Base-by-base conservation (phyloP, 176 grass and related monocot genomes). In the Phyllostachys edulis region DNA sequence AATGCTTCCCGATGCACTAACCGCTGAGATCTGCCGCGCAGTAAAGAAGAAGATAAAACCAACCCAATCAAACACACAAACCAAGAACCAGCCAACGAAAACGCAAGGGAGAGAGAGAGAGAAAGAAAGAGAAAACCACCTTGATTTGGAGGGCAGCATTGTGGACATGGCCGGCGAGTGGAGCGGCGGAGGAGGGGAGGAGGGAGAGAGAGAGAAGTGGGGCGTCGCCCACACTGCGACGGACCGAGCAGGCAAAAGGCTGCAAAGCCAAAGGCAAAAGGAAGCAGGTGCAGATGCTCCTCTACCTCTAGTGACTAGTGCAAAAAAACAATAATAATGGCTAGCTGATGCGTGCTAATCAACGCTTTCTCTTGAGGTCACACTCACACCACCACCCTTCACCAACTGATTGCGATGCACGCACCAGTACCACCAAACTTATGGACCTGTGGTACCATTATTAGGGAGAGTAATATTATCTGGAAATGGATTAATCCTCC, bases 81-180 rank as follows among this genome's bases (percentile, higher is more conserved):
- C 11, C 73, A 69, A 86, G 67, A 34, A 52, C 14, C 0, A 5
- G 20, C 40, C 50, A 23, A 27, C 12, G 0, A 59, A 1, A 27
- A 54, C 3, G 8, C 36, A 21, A 49, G 36, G 2, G 0, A 23
- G 26, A 3, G 2, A 39, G 5, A 36, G 10, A 57, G 1, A 11
- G 18, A 7, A 23, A 61, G 0, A 15, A 4, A 32, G 24, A 54
- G 21, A 15, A 27, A 37, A 2, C 13, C 57, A 93, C 91, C 87
- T 94, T 27, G 92, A 82, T 91, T 71, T 91, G 65, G 83, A 94
- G 63, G 89, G 84, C 85, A 91, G 82, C 92, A 89, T 94, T 79
- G 89, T 77, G 68, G 86, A 77, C 66, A 82, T 64, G 40, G 60
- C 32, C 8, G 62, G 6, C 38, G 49, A 17, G 41, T 18, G 24